Conservation (phyloP, 345 rosid species). For the Cardiospermum halicacabum region DNA sequence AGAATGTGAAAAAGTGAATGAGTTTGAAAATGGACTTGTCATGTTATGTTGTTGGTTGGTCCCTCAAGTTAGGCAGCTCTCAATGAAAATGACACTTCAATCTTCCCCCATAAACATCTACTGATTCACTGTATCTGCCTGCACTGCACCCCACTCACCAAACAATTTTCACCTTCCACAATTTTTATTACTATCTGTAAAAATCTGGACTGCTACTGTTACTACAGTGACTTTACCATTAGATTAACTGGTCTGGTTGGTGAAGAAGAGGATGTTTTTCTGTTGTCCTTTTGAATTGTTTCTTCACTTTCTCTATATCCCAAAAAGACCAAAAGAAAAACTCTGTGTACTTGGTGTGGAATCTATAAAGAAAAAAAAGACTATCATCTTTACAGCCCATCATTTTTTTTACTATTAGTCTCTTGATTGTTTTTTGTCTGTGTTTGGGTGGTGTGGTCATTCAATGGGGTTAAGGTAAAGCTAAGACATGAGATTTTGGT, state of each 20-base stretch:
- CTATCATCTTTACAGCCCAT: slow-evolving; percentile 18
- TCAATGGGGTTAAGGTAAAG: too few relatives aligned
- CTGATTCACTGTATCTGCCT: too few relatives aligned
- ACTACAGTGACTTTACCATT: neutral
- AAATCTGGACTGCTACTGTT: too few relatives aligned
- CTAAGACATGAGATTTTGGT: too few relatives aligned
- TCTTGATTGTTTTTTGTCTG: too few relatives aligned
- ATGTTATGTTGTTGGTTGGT: slow-evolving; percentile 14
- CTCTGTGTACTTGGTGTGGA: slow-evolving; percentile 14
- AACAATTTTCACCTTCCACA: neutral
- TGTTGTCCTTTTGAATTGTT: slow-evolving; percentile 8
- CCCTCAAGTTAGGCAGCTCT: slow-evolving; percentile 43
- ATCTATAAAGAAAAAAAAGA: slow-evolving; percentile 21
- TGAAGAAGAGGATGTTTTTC: neutral
- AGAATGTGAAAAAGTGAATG: neutral
- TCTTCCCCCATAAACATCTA: slow-evolving; percentile 11
- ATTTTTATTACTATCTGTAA: too few relatives aligned
- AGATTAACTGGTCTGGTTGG: neutral
- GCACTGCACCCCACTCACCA: slow-evolving; percentile 13
- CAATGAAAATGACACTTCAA: slow-evolving; percentile 34
- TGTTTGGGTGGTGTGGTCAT: too few relatives aligned
- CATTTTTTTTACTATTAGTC: too few relatives aligned
- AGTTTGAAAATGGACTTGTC: neutral
- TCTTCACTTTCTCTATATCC: slow-evolving; percentile 25
- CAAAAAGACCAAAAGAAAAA: slow-evolving; percentile 13